Percentiles rank a stretch among this genome's conserved stretches.
These are phyloP conservation scores for Cerioporus squamosus DNA, from an alignment of 1,284 basidiomycete species.

Conservation along the genomic window DNA sequence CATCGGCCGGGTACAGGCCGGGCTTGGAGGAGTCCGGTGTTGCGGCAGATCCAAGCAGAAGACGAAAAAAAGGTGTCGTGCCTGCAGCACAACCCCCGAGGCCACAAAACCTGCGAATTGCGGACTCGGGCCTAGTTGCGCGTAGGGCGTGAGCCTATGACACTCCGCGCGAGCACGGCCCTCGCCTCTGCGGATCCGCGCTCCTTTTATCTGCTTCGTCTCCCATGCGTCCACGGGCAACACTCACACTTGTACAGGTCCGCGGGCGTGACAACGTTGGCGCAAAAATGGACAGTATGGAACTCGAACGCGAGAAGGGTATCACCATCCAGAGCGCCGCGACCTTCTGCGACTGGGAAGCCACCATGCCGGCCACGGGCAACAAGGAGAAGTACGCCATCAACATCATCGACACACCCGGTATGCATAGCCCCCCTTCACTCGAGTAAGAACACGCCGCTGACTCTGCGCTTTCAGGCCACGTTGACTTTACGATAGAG, in stretches of 20 bases:
- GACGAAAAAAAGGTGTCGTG: no score
- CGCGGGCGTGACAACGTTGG: slow-evolving; percentile 95
- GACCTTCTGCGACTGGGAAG: slow-evolving; percentile 97
- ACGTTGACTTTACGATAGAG: slow-evolving; percentile 99
- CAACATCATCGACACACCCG: slow-evolving; percentile 99
- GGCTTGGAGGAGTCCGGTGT: no score
- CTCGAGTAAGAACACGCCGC: background rate
- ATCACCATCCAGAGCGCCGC: slow-evolving; percentile 99
- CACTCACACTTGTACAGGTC: slow-evolving; percentile 49
- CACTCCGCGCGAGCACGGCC: no score
- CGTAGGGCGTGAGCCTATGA: no score
- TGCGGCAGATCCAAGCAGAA: no score
- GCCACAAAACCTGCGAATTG: no score
- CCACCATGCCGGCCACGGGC: slow-evolving; percentile 65
- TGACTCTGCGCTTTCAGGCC: slow-evolving; percentile 55
- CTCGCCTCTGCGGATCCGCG: no score
- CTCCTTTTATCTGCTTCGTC: no score
- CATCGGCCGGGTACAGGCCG: no score
- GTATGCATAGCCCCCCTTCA: slow-evolving; percentile 49
- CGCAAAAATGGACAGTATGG: slow-evolving; percentile 99
- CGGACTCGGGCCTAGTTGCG: no score
- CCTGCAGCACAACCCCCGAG: no score
- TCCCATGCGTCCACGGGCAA: no score
- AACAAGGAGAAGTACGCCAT: slow-evolving; percentile 87
- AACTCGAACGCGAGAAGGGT: slow-evolving; percentile 97